Evolutionary conservation across 2,329 filamentous ascomycete species (phyloP).

Genomic region (Diaporthe sp.): DNA sequence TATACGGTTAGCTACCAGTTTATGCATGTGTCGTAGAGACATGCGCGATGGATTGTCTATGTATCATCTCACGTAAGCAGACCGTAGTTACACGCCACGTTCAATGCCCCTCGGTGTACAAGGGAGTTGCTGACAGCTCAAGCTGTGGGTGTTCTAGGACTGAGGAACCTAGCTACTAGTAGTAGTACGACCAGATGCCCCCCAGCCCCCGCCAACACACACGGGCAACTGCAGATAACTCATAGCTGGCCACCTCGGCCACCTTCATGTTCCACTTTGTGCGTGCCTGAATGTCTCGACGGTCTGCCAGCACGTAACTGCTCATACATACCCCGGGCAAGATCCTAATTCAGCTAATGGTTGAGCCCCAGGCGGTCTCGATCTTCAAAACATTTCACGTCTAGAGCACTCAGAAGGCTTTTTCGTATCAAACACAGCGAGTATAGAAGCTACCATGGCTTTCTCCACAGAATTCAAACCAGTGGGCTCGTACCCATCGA

Average conservation of each 20-base stretch:
- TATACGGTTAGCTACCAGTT: background rate
- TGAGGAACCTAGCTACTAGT: background rate
- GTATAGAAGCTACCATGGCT: background rate
- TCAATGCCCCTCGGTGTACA: background rate
- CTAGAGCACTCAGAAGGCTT: fast-evolving
- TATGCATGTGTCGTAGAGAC: background rate
- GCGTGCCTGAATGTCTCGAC: background rate
- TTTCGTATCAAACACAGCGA: fast-evolving
- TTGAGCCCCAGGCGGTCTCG: background rate
- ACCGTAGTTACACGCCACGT: background rate
- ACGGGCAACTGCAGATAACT: background rate
- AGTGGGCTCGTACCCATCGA: background rate
- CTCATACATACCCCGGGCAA: background rate
- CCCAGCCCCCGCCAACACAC: background rate
- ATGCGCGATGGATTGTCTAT: background rate
- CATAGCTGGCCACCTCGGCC: background rate
- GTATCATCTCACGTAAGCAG: background rate
- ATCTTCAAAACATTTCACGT: background rate
- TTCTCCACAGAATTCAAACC: background rate
- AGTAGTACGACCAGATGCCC: too few species aligned
- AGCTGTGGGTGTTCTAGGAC: background rate
- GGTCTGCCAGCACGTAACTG: background rate
- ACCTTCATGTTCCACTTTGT: background rate
- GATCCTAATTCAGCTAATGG: too few species aligned
- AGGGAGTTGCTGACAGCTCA: background rate